Percentiles rank a stretch among this genome's conserved stretches.
Evolutionary conservation across 2,329 filamentous ascomycete genomes (phyloP).

Genomic region (Didymellaceae sp.): DNA sequence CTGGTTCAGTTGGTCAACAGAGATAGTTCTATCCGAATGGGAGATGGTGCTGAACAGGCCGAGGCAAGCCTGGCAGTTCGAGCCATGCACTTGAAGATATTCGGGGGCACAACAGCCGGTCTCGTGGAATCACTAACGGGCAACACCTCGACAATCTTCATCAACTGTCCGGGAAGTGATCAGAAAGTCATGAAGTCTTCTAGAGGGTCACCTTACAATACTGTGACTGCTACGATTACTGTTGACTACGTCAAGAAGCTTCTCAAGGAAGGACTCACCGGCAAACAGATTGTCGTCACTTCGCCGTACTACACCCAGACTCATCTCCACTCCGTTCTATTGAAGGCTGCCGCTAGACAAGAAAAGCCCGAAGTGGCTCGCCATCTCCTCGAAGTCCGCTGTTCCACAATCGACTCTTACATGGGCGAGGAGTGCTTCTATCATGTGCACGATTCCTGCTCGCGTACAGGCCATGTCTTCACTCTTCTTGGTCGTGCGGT

Average conservation of each 20-base stretch:
- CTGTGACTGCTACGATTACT: not conserved
- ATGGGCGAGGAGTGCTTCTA: slow-evolving; percentile 33
- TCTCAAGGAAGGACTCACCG: not conserved
- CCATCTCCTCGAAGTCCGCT: not conserved
- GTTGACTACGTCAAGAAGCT: not conserved
- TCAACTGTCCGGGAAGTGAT: not conserved
- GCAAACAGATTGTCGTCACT: not conserved
- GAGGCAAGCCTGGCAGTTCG: not conserved
- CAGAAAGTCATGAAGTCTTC: not conserved
- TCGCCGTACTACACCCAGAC: not conserved
- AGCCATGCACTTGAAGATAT: not conserved
- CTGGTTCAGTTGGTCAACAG: not conserved
- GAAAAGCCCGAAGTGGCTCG: not conserved
- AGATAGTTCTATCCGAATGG: slow-evolving; percentile 34
- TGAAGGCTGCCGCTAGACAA: not conserved
- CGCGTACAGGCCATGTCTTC: not conserved
- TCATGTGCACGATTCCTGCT: not conserved
- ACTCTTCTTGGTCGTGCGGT: not conserved
- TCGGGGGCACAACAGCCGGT: too few relatives aligned
- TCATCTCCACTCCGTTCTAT: not conserved
- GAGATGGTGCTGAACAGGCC: not conserved
- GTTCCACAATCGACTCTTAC: not conserved
- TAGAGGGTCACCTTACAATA: not conserved
- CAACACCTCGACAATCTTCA: not conserved
- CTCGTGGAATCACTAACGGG: not conserved